Percentiles rank a stretch among this genome's conserved stretches.
These are phyloP conservation scores for Anastatica hierochuntica DNA, from an alignment of 345 rosid genomes.

Conservation along the genomic window DNA sequence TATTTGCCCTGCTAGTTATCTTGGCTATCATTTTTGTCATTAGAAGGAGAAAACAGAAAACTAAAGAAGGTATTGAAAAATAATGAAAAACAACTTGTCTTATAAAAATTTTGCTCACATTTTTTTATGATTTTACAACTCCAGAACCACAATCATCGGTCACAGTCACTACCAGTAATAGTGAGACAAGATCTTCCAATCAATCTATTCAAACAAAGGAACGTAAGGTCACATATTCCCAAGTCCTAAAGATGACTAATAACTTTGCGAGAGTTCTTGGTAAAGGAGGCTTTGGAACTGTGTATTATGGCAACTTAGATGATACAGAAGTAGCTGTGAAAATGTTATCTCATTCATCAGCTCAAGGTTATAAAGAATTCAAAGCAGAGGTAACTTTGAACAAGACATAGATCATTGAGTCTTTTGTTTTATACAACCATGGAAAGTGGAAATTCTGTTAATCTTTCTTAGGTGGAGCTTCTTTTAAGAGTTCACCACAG, in stretches of 20 bases:
- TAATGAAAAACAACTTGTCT: neutral
- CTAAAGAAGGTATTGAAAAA: neutral
- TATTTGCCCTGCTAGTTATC: conserved; percentile 6
- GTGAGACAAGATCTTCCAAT: conserved; percentile 1
- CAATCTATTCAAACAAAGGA: conserved; percentile 12
- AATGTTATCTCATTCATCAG: conserved; percentile 27
- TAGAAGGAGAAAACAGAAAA: neutral
- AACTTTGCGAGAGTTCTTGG: conserved; percentile 28
- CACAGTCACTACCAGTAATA: neutral
- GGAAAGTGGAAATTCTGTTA: neutral
- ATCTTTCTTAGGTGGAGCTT: conserved; percentile 10
- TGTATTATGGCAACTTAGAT: conserved; percentile 23
- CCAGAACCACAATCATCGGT: neutral
- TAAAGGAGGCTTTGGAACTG: conserved; percentile 31
- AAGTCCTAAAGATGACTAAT: conserved; percentile 23
- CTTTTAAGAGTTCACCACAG: conserved; percentile 30
- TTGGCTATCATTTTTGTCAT: neutral
- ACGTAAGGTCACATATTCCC: conserved; percentile 14
- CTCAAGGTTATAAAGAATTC: conserved; percentile 29
- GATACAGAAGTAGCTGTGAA: conserved; percentile 29
- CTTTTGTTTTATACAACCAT: neutral
- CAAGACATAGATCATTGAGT: neutral
- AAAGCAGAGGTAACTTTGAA: conserved; percentile 26
- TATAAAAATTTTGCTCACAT: neutral
- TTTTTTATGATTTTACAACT: neutral